A percentile compares a stretch with the other conserved stretches of the same genome.
Evolutionary conservation across 805 yeast species (phyloP).

Genomic region (Sugiyamaella floridensis): DNA sequence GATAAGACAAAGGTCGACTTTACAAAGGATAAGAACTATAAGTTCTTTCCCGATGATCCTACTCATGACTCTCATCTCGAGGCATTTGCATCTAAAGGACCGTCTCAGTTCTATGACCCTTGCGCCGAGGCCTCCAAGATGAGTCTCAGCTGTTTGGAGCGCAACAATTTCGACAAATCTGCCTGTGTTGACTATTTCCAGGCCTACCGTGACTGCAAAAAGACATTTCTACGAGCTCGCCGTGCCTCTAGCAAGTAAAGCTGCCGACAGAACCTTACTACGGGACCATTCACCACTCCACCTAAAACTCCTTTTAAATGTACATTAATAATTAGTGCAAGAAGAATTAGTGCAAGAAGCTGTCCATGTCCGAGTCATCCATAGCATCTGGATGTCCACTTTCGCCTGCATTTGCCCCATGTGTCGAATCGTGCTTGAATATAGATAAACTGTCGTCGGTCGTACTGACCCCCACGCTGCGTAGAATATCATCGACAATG

Average conservation of each 20-base stretch:
- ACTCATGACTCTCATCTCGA: conserved; percentile 60
- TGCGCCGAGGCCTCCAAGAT: conserved; percentile 85
- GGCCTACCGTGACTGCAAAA: conserved; percentile 88
- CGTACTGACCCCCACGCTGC: conserved; percentile 15
- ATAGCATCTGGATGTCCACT: conserved; percentile 1
- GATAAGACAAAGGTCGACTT: conserved; percentile 46
- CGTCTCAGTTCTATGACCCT: conserved; percentile 86
- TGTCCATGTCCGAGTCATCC: background rate
- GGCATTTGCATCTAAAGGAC: conserved; percentile 64
- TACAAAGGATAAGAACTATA: conserved; percentile 51
- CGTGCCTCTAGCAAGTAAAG: conserved; percentile 1
- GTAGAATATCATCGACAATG: conserved; percentile 19
- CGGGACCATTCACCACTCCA: too few relatives aligned
- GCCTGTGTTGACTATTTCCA: conserved; percentile 76
- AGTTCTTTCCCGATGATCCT: conserved; percentile 86
- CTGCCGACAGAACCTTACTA: background rate
- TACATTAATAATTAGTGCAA: background rate
- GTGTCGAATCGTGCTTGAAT: conserved; percentile 4
- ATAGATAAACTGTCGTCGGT: conserved; percentile 13
- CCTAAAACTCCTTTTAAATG: too few relatives aligned
- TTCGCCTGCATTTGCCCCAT: background rate
- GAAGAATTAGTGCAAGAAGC: background rate
- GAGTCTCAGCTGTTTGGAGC: conserved; percentile 75
- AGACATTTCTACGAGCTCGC: conserved; percentile 46
- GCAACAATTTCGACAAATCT: conserved; percentile 64